Evolutionary conservation across 2,329 filamentous ascomycete species (phyloP).

Genomic region (Trichoderma breve): DNA sequence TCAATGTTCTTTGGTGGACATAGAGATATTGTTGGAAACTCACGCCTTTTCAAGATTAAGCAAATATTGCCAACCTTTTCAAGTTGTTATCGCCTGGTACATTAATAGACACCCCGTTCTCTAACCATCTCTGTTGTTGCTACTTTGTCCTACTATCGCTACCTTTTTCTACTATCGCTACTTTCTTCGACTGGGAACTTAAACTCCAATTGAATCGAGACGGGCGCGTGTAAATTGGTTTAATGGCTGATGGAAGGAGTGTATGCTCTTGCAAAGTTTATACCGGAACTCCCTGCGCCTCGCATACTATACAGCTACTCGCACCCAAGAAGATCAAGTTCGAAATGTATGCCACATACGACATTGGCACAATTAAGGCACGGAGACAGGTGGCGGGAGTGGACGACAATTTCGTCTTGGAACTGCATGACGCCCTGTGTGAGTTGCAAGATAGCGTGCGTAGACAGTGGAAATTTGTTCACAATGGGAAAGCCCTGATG

Average conservation of each 20-base stretch:
- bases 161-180: too few species aligned
- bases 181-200: background rate
- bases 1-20: background rate
- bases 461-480: background rate
- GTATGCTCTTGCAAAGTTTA: background rate
- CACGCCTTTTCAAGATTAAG: background rate
- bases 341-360: background rate
- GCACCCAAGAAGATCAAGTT: background rate
- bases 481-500: background rate
- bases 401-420: background rate
- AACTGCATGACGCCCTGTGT: background rate
- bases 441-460: background rate
- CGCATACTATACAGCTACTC: background rate
- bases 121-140: background rate
- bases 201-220: background rate
- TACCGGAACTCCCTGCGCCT: background rate
- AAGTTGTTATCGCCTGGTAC: background rate
- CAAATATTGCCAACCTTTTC: background rate
- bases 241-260: too few species aligned
- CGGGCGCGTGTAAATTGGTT: too few species aligned
- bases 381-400: background rate
- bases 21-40: background rate
- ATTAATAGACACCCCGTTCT: background rate
- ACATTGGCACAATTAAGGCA: background rate
- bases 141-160: background rate